These are phyloP conservation scores for Circinella minor DNA, from an alignment of 371 early-diverging fungal species.

Conservation along the genomic window DNA sequence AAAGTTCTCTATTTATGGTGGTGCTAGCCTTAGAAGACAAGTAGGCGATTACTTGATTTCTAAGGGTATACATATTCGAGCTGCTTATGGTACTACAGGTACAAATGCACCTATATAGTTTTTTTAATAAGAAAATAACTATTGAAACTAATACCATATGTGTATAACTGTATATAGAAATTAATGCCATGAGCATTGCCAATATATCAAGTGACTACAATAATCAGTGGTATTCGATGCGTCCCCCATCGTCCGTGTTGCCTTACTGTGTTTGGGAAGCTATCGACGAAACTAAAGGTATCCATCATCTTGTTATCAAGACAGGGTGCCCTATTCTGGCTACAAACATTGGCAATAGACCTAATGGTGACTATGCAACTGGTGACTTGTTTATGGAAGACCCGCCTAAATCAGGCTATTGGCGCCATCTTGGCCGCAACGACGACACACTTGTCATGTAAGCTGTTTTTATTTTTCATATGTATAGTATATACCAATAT, in stretches of 20 bases:
- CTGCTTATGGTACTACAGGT: conserved; percentile 27
- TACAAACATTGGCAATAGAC: conserved; percentile 20
- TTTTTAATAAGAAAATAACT: not conserved
- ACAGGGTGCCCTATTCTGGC: conserved; percentile 25
- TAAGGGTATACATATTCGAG: conserved; percentile 13
- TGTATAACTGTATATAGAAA: conserved; percentile 6
- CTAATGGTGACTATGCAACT: conserved; percentile 37
- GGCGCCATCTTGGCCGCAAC: conserved; percentile 28
- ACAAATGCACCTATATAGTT: not conserved
- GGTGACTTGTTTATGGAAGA: conserved; percentile 34
- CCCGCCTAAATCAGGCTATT: conserved; percentile 20
- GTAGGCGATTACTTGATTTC: conserved; percentile 13
- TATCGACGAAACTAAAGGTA: not conserved
- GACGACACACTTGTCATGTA: conserved; percentile 45
- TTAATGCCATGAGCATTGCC: not conserved
- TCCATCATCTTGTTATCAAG: conserved; percentile 20
- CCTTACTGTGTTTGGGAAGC: conserved; percentile 17
- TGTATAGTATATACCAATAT: too few species aligned
- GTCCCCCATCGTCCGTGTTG: not conserved
- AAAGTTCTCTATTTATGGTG: conserved; percentile 17
- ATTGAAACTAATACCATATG: not conserved
- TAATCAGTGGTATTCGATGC: conserved; percentile 11
- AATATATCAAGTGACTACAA: not conserved
- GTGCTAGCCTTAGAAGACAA: conserved; percentile 13
- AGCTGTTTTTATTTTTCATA: not conserved